Conservation (phyloP, 208 protist genomes). For the Phytomonas serpens region DNA sequence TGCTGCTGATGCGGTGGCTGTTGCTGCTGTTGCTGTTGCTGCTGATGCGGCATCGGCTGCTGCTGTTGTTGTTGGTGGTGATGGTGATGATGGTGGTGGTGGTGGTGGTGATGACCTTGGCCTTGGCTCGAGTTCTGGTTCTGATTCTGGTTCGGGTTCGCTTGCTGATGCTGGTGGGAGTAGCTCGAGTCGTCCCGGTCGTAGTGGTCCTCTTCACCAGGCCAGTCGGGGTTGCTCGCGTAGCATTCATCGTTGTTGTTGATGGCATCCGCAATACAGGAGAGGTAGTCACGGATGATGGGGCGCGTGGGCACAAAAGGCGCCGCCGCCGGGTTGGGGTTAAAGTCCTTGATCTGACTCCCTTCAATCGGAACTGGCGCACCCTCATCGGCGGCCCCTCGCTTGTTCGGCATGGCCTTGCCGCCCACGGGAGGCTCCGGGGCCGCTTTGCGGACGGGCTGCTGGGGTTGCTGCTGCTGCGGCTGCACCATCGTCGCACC, state of each 20-base stretch:
- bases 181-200: slow-evolving; percentile 65
- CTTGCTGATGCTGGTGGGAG: slow-evolving; percentile 25
- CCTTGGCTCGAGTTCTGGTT: slow-evolving; percentile 11
- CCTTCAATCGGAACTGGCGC: slow-evolving; percentile 18
- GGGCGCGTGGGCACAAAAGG: slow-evolving; percentile 32
- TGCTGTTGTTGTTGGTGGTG: not conserved
- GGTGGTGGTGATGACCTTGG: slow-evolving; percentile 1
- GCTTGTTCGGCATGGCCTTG: not conserved
- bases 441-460: slow-evolving; percentile 1
- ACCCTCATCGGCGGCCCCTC: slow-evolving; percentile 13
- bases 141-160: slow-evolving; percentile 20
- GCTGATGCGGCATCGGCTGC: slow-evolving; percentile 8
- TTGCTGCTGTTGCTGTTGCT: slow-evolving; percentile 9
- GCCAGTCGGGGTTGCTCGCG: slow-evolving; percentile 33
- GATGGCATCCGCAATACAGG: slow-evolving; percentile 38
- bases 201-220: slow-evolving; percentile 45
- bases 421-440: not conserved
- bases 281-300: slow-evolving; percentile 43
- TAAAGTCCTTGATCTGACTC: slow-evolving; percentile 26
- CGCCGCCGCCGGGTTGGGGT: slow-evolving; percentile 34
- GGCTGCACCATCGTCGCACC: not conserved
- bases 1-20: slow-evolving; percentile 10
- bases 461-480: slow-evolving; percentile 13
- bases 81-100: slow-evolving; percentile 10
- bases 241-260: slow-evolving; percentile 41